Evolutionary conservation across 1,284 basidiomycete genomes (phyloP), one percentile per base, ranked within the genome.

Genomic region (Afroboletus lepidellus): DNA sequence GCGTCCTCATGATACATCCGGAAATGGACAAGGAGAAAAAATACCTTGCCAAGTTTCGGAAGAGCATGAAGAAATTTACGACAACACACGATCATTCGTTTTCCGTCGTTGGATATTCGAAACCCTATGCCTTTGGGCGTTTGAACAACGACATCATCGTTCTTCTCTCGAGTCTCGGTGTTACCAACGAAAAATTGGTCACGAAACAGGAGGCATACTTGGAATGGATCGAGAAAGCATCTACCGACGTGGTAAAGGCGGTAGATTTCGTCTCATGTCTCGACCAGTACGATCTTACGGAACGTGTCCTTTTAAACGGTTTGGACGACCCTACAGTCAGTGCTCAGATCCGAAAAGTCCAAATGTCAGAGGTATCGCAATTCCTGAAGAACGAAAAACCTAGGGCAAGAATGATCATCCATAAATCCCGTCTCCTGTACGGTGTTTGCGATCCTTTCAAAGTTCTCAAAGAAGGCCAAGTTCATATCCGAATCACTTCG

Each of bases 101-200:
- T 65, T 85, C 83, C 0, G 79, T 85, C 30, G 82, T 86, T 13
- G 79, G 79, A 39, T 74, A 79, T 58, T 85, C 84, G 1, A 75
- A 72, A 39, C 84, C 83, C 1, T 85, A 81, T 49, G 70, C 79
- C 0, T 86, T 83, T 60, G 81, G 79, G 2, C 75, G 83, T 11
- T 71, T 86, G 23, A 86, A 86, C 61, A 84, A 85, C 64, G 84
- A 85, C 51, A 77, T 85, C 58, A 79, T 85, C 13, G 79, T 82
- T 21, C 77, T 86, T 8, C 72, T 86, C 5, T 78, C 81, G 3
- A 81, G 81, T 51, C 77, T 86, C 2, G 84, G 83, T 0, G 71
- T 85, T 43, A 71, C 78, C 0, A 74, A 77, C 44, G 80, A 83
- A 45, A 76, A 72, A 16, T 61, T 86, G 3, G 60, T 81, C 5